Percentiles rank a stretch among this genome's conserved stretches.
phyloP scores from a whole-genome alignment of 495 filamentous ascomycete species.

The Xylaria grammica region DNA sequence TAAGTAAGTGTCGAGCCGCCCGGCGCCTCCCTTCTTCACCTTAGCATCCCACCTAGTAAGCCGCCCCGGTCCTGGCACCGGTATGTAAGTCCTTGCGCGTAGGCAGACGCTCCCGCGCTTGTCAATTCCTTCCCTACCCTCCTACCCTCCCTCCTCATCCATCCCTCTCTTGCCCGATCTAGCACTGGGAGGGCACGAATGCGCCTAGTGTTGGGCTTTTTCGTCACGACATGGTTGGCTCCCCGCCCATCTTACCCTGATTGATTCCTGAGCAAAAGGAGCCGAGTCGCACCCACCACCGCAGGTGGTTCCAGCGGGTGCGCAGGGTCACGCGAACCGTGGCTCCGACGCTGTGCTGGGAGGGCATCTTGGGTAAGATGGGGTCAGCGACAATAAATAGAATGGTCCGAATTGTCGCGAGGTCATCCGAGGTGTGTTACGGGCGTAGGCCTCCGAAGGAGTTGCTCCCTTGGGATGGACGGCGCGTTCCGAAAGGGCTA shows the following conservation, averaged over 20 bases:
- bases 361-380: neutral
- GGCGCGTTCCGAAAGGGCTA: neutral
- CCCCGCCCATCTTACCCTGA: too few relatives aligned
- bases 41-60: too few relatives aligned
- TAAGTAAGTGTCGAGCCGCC: too few relatives aligned
- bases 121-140: too few relatives aligned
- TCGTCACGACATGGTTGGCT: neutral
- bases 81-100: too few relatives aligned
- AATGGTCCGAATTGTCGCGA: neutral
- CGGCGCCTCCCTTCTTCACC: too few relatives aligned
- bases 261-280: too few relatives aligned
- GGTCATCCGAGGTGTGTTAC: neutral
- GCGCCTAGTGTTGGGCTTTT: neutral
- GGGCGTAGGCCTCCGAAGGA: neutral
- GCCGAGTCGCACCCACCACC: neutral
- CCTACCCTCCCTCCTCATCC: too few relatives aligned
- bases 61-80: too few relatives aligned
- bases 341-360: neutral
- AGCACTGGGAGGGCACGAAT: neutral
- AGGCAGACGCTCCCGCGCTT: too few relatives aligned
- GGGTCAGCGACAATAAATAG: constrained; percentile 5
- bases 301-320: neutral
- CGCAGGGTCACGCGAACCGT: neutral
- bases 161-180: neutral
- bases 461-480: neutral